Conservation (phyloP, 768 basidiomycete genomes). For the Leccinum rimulosum region DNA sequence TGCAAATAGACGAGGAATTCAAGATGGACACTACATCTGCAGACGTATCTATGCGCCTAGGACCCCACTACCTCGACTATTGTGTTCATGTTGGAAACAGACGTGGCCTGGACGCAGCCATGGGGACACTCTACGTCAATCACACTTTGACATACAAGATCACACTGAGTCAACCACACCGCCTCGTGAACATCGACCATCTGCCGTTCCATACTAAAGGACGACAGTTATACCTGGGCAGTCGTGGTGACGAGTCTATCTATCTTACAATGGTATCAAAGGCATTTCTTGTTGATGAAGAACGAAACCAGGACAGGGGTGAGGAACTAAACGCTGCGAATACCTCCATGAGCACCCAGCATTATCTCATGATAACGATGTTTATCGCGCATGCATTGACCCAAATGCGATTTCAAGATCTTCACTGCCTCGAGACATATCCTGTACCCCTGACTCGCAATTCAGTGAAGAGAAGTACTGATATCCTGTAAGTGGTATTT, state of each 20-base stretch:
- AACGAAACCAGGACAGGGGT: too few relatives aligned
- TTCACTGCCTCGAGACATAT: not conserved
- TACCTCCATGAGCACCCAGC: not conserved
- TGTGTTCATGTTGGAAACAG: not conserved
- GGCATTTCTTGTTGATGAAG: not conserved
- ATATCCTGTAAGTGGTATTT: not conserved
- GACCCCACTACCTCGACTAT: not conserved
- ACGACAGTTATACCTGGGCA: not conserved
- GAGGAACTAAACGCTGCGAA: not conserved
- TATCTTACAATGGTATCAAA: not conserved
- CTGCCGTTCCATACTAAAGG: not conserved
- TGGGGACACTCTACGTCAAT: not conserved
- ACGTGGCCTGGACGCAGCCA: not conserved
- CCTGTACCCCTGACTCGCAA: not conserved
- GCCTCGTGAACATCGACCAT: not conserved
- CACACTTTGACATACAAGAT: not conserved
- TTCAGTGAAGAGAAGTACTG: not conserved
- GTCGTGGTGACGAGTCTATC: not conserved
- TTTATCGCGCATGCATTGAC: not conserved
- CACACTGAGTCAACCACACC: not conserved
- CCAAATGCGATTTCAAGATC: not conserved
- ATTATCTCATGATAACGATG: not conserved
- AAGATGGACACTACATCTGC: not conserved
- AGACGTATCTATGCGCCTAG: not conserved
- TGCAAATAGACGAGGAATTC: not conserved